Conservation (phyloP, 129 eudicot genomes). For the Daucus carota region DNA sequence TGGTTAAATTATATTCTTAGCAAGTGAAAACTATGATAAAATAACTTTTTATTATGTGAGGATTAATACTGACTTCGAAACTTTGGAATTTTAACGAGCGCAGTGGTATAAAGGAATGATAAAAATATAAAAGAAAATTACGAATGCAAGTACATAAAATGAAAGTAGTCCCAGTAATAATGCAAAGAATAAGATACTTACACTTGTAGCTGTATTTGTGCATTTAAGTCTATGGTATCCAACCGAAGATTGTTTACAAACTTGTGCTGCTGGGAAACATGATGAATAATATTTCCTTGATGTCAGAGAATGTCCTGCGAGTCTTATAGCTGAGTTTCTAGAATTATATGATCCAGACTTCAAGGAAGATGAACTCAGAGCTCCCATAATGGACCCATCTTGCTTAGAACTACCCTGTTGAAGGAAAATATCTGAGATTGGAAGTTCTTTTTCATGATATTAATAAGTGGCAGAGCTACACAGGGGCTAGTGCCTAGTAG, state of each 20-base stretch:
- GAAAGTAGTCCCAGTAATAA: neutral
- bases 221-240: conserved; percentile 1
- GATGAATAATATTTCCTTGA: conserved; percentile 11
- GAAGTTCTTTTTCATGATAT: neutral
- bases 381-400: neutral
- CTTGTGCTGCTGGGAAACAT: neutral
- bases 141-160: neutral
- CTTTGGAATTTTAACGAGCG: neutral
- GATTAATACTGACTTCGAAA: neutral
- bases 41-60: neutral
- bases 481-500: no score
- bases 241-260: conserved; percentile 7
- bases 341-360: neutral
- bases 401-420: conserved; percentile 7
- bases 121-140: neutral
- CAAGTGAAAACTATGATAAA: neutral
- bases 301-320: neutral
- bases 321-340: neutral
- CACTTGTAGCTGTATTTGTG: neutral
- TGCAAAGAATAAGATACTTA: neutral
- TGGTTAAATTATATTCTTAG: no score
- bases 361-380: neutral
- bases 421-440: neutral
- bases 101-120: neutral
- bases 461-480: no score